phyloP scores from a whole-genome alignment of 345 rosid genomes.

The Corchorus capsularis region DNA sequence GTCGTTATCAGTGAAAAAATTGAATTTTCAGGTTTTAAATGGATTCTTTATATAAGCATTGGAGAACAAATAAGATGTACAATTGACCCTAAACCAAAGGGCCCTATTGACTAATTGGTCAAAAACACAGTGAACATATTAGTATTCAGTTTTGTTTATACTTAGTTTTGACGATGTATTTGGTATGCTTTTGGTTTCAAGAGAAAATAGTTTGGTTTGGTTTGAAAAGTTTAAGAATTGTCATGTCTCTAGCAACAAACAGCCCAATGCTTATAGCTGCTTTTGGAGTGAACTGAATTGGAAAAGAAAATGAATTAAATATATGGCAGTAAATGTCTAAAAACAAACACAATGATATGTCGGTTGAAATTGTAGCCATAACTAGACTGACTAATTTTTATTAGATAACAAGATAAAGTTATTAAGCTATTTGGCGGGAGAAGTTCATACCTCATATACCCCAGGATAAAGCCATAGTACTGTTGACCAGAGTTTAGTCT shows the following conservation, averaged over 20 bases:
- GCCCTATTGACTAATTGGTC: not conserved
- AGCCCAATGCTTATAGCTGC: not conserved
- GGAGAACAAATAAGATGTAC: not conserved
- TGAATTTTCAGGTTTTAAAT: not conserved
- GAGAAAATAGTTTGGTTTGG: not conserved
- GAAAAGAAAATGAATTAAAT: constrained; percentile 1
- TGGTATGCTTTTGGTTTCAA: not conserved
- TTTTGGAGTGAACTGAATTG: constrained; percentile 8
- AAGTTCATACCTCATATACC: constrained; percentile 59
- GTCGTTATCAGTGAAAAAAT: not conserved
- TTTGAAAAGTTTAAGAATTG: not conserved
- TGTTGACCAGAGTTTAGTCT: constrained; percentile 65
- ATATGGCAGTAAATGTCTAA: constrained; percentile 3
- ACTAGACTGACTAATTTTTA: not conserved
- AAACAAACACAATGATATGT: not conserved
- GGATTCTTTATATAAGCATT: not conserved
- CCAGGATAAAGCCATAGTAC: constrained; percentile 97
- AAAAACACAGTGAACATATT: not conserved
- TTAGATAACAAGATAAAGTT: not conserved
- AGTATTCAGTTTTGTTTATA: not conserved
- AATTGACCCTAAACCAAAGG: not conserved
- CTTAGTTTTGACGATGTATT: not conserved
- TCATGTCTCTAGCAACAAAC: not conserved
- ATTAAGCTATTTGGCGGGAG: not conserved
- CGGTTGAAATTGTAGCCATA: not conserved